Evolutionary conservation across 495 filamentous ascomycete genomes (phyloP).

Genomic region (Podospora didyma): DNA sequence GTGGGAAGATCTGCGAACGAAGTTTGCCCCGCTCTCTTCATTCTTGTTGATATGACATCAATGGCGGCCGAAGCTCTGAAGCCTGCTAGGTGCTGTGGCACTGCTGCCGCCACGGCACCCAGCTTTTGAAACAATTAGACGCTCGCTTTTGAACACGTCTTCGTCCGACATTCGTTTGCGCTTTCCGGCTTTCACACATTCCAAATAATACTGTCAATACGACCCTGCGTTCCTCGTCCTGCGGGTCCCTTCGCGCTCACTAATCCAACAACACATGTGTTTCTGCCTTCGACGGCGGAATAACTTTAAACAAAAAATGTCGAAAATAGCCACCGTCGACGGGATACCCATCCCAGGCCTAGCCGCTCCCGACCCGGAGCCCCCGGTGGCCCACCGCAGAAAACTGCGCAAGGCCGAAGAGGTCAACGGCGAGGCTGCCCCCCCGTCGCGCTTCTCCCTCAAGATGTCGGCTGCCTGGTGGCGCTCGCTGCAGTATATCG

Average conservation of each 20-base stretch:
- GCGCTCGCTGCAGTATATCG: conserved; percentile 73
- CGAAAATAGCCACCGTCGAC: conserved; percentile 29
- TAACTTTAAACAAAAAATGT: conserved; percentile 10
- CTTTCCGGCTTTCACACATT: too few species aligned
- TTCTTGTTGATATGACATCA: conserved; percentile 5
- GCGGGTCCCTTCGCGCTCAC: too few species aligned
- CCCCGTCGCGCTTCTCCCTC: conserved; percentile 66
- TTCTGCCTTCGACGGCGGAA: background rate
- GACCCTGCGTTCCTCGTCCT: too few species aligned
- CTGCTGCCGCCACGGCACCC: background rate
- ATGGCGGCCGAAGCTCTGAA: too few species aligned
- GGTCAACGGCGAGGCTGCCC: conserved; percentile 30
- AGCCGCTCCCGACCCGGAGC: conserved; percentile 5
- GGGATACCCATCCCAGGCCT: conserved; percentile 30
- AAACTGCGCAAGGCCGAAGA: conserved; percentile 34
- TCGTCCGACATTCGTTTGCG: too few species aligned
- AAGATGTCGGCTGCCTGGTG: conserved; percentile 67
- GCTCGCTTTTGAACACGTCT: too few species aligned
- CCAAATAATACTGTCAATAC: background rate
- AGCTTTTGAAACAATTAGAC: too few species aligned
- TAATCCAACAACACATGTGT: too few species aligned
- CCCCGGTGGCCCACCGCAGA: conserved; percentile 3
- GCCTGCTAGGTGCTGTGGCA: background rate
- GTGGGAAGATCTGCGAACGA: background rate
- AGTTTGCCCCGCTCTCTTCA: background rate